Base-by-base conservation (phyloP, 768 basidiomycete genomes). In the Trichaptum fuscoviolaceum region DNA sequence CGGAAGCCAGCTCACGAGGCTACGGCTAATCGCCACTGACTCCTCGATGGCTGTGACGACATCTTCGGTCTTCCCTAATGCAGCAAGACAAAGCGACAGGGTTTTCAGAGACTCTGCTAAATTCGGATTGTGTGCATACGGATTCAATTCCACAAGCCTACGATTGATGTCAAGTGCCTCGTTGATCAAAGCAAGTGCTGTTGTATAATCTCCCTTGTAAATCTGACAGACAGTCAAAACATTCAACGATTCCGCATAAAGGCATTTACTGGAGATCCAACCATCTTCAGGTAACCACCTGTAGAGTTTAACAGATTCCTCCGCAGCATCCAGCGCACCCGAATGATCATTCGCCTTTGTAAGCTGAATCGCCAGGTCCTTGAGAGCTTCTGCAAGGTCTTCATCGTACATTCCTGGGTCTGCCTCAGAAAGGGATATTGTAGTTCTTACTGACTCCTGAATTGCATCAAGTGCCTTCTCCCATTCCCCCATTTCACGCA, bases 391-490 rank as follows among this genome's bases (percentile, higher is more conserved):
- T 2, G 42, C 12, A 52, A 20, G 15, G 30, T 2, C 30, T 30
- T 2, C 4, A 8, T 30, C 8, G 30, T 30, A 8, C 30, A 3
- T 30, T 3, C 20, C 7, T 17, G 17, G 12, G 42, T 20, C 42
- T 12, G 42, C 10, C 35, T 24, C 20, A 25, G 7, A 9, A 8
- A 67, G 34, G 34, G 25, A 2, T 24, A n/a, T 30, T 30, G 30
- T 27, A 66, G 24, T 2, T n/a, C 20, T 35, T 7, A 66, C 63
- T 17, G 65, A 62, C 17, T 66, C 26, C 25, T 42, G 18, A 65
- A 65, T 35, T 17, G 67, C 67, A 9, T 35, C 58, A 4, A 69
- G 61, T 2, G 68, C 68, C 15, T 69, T 63, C 24, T 42, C 67
- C 1, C 35, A 30, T n/a, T 24, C 35, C 5, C 67, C 68, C 15